These are phyloP conservation scores for Fusarium sp. DNA, from an alignment of 2,329 filamentous ascomycete species.

Conservation along the genomic window DNA sequence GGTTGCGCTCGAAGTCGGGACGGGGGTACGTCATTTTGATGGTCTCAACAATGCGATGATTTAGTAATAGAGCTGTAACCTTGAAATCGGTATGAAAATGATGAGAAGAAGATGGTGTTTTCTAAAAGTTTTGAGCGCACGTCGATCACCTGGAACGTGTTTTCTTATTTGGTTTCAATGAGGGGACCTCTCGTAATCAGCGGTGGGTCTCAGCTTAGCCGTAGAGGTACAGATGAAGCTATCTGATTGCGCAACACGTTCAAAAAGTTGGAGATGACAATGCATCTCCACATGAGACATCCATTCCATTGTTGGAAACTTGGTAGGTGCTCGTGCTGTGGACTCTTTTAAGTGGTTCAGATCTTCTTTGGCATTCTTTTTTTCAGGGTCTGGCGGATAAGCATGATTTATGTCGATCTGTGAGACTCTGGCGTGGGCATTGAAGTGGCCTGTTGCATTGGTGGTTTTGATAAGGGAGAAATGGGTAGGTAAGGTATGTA, in stretches of 20 bases:
- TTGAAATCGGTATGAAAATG: background rate
- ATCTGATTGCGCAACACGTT: constrained; percentile 22
- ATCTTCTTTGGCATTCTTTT: constrained; percentile 26
- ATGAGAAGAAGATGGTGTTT: constrained; percentile 8
- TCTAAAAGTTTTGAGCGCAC: constrained; percentile 7
- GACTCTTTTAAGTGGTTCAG: constrained; percentile 32
- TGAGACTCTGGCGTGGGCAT: background rate
- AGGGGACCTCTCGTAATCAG: constrained; percentile 36
- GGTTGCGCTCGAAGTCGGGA: constrained; percentile 69
- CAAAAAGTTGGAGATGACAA: constrained; percentile 27
- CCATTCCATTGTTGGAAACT: background rate
- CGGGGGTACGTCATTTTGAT: constrained; percentile 65
- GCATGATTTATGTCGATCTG: background rate
- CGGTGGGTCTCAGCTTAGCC: constrained; percentile 21
- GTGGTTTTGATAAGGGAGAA: background rate
- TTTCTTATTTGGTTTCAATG: constrained; percentile 14
- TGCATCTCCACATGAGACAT: constrained; percentile 31
- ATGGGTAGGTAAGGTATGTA: background rate
- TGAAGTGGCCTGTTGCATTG: background rate
- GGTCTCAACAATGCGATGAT: background rate
- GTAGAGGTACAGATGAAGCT: constrained; percentile 1
- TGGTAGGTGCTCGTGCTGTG: constrained; percentile 8
- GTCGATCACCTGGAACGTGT: constrained; percentile 20
- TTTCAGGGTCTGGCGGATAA: constrained; percentile 13
- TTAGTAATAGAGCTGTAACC: background rate